A percentile compares a stretch with the other conserved stretches of the same genome.
Conservation (phyloP, 1,284 basidiomycete genomes). For the Lentinula novae-zelandiae region DNA sequence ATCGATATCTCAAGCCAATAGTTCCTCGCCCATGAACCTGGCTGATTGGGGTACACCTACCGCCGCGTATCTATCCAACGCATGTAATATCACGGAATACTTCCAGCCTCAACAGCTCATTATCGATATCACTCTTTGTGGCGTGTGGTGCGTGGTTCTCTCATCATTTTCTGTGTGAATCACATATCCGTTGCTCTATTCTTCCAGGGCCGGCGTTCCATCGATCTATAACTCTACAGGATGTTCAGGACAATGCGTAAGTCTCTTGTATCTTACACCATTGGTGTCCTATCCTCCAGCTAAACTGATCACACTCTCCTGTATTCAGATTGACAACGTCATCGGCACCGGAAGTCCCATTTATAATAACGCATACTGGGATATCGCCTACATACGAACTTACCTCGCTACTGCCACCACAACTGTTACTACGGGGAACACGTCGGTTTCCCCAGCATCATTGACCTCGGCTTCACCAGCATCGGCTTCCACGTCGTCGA, state of each 20-base stretch:
- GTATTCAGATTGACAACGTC: constrained; percentile 7
- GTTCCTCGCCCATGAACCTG: constrained; percentile 42
- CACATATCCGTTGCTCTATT: too few species aligned
- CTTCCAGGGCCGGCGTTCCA: too few species aligned
- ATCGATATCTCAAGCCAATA: constrained; percentile 30
- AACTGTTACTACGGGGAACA: background rate
- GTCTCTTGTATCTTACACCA: background rate
- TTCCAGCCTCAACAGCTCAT: constrained; percentile 54
- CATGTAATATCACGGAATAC: constrained; percentile 45
- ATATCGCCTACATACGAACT: constrained; percentile 11
- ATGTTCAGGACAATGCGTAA: constrained; percentile 12
- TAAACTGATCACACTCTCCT: background rate
- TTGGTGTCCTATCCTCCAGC: background rate
- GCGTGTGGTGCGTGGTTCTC: constrained; percentile 35
- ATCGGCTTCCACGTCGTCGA: background rate
- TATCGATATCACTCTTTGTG: constrained; percentile 51
- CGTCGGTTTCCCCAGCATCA: background rate
- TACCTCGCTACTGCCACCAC: background rate
- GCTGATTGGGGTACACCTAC: constrained; percentile 56
- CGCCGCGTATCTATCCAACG: constrained; percentile 43
- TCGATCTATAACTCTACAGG: background rate
- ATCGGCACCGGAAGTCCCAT: constrained; percentile 9
- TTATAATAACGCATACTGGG: constrained; percentile 10
- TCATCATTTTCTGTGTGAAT: too few species aligned
- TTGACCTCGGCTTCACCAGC: background rate